Evolutionary conservation across 2,329 filamentous ascomycete genomes (phyloP), one percentile per base, ranked within the genome.

Genomic region (Colletotrichum simmondsii): DNA sequence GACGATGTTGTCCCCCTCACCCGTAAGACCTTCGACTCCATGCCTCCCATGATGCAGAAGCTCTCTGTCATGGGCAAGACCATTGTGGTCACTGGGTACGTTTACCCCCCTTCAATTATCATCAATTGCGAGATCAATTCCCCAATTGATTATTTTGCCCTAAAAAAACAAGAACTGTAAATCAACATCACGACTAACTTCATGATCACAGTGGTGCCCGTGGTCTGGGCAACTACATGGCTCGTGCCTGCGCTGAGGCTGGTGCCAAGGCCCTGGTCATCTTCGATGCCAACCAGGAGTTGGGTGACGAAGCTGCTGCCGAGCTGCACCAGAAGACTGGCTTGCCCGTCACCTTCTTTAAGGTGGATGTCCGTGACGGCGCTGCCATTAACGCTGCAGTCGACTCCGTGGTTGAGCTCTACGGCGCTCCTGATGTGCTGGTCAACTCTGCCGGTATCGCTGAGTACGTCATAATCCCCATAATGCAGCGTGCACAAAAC

Each of bases 361-460:
- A 92, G 84, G 92, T 95, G 58, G 93, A 95, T 77, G 92, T 95
- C 37, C 92, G 93, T 78, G 92, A 95, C 76, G 91, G 89, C 12
- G 87, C 86, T 56, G 92, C 91, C 75, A 93, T 95, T 81, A 89
- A 91, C 77, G 89, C 91, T 66, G 92, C 92, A 26, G 91, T 95
- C 65, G 87, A 90, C 75, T 88, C 90, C 71, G 90, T 94, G 53
- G 89, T 91, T 56, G 86, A 90, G 73, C 86, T 91, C 74, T 93
- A 92, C 77, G 93, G 93, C 65, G 85, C 88, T 12, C 89, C 94
- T 14, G 92, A 95, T 78, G 91, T 94, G 37, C 86, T 95, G n/a
- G 88, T 95, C 84, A 95, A 94, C 85, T 92, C 92, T 61, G 93
- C 93, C 58, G 93, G 93, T 80, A 94, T 95, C 75, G 93, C 93